These are phyloP conservation scores for Lactarius trivialis DNA, from an alignment of 768 basidiomycete genomes.

Conservation along the genomic window DNA sequence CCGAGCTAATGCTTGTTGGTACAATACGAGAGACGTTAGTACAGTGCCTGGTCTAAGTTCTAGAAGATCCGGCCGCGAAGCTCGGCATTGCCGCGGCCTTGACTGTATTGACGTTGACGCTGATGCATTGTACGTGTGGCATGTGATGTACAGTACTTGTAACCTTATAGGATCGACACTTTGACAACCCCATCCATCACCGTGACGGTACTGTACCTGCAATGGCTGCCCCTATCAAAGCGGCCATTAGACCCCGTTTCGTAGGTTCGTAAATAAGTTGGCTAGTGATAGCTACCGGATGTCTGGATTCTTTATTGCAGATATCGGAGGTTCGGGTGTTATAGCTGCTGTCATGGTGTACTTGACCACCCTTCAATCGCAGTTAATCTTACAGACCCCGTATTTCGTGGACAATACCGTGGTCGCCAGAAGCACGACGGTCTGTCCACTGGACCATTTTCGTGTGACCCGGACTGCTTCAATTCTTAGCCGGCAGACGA, in stretches of 20 bases:
- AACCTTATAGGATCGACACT: too few species aligned
- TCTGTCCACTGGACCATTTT: conserved; percentile 2
- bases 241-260: background rate
- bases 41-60: background rate
- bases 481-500: conserved; percentile 43
- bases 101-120: too few species aligned
- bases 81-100: too few species aligned
- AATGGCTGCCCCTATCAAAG: background rate
- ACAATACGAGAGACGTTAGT: background rate
- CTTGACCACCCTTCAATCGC: background rate
- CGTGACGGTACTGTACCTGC: too few species aligned
- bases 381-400: conserved; percentile 37
- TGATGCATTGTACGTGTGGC: too few species aligned
- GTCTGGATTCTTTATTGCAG: conserved; percentile 41
- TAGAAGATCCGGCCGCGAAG: background rate
- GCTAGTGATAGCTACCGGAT: background rate
- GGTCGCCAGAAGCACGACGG: conserved; percentile 35
- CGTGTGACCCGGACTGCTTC: background rate
- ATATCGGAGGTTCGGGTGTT: conserved; percentile 16
- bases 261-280: conserved; percentile 3
- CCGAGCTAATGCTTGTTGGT: conserved; percentile 52
- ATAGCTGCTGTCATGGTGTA: background rate
- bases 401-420: conserved; percentile 34
- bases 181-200: too few species aligned
- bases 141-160: too few species aligned